Base-by-base conservation (phyloP, 768 basidiomycete genomes). In the Jaapia argillacea region DNA sequence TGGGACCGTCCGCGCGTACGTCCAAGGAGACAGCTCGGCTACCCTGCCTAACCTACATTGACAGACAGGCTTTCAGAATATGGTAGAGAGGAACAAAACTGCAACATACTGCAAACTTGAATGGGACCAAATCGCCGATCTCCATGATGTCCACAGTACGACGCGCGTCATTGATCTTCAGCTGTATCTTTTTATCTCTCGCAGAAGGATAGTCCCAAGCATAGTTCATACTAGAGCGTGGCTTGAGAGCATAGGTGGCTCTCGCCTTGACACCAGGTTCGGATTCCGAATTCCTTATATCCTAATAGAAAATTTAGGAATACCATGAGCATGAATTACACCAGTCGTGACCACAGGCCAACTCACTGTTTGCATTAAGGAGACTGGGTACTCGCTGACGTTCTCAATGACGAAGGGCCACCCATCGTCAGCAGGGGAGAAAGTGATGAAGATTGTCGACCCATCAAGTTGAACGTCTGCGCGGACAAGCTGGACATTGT, bases 341-440 rank as follows among this genome's bases (percentile, higher is more conserved):
- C n/a, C n/a, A n/a, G n/a, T n/a, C n/a, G n/a, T n/a, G n/a, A n/a
- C 18, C 0, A 13, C 43, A 4, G 25, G 18, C 10, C 13, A 10
- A 59, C 59, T 50, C 54, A 90, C 92, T 58, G 74, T 76, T 63
- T 99, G 96, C 46, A 67, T 77, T 48, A 94, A 69, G 6, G 66
- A 64, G 49, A 93, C 65, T 0, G 67, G 53, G 46, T 81, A 70
- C 49, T 87, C 84, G 44, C 85, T 93, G 27, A 85, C 78, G 51
- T 99, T 99, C 58, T 93, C 87, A 37, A 99, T 76, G 24, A 71
- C 68, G 59, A 97, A 90, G 1, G 96, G 96, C 90, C 92, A 98
- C 2, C 65, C 69, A 12, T 82, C 82, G 20, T 67, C 71, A 14
- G 85, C 82, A 36, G 66, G 57, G 10, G 71, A 69, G 49, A 98